Evolutionary conservation across 768 basidiomycete genomes (phyloP).

Genomic region (Tulasnella sp.): DNA sequence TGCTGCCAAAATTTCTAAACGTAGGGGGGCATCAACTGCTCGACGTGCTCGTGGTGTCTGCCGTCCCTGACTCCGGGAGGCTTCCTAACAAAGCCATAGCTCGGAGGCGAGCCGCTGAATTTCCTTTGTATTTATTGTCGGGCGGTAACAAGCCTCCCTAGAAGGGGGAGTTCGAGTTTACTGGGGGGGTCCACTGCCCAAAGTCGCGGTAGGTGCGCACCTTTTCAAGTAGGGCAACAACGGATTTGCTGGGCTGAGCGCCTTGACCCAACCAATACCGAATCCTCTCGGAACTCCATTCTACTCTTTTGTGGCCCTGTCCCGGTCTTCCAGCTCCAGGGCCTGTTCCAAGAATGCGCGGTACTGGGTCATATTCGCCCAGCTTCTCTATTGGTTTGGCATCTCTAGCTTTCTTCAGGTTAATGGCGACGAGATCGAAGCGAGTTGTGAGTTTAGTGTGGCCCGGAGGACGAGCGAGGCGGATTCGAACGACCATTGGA

Average conservation of each 20-base stretch:
- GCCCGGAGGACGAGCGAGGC: constrained; percentile 35
- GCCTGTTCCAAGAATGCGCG: constrained; percentile 33
- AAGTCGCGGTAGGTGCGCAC: constrained; percentile 53
- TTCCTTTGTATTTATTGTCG: constrained; percentile 21
- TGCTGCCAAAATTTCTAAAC: background rate
- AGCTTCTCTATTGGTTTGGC: constrained; percentile 86
- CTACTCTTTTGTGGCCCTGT: constrained; percentile 62
- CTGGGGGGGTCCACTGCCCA: background rate
- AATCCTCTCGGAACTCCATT: constrained; percentile 92
- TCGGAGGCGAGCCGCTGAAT: background rate
- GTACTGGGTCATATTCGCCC: constrained; percentile 77
- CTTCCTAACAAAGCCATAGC: background rate
- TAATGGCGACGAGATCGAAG: constrained; percentile 84
- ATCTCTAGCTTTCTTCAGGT: constrained; percentile 70
- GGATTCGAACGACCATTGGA: constrained; percentile 35
- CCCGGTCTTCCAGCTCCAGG: constrained; percentile 4
- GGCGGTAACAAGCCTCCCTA: constrained; percentile 20
- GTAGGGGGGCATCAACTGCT: background rate
- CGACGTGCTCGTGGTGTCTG: background rate
- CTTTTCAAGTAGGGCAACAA: constrained; percentile 74
- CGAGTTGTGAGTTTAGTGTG: constrained; percentile 35
- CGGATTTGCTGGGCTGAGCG: constrained; percentile 78
- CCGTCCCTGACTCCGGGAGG: background rate
- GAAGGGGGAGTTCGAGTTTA: background rate
- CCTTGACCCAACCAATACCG: constrained; percentile 86